These are phyloP conservation scores for Letharia columbiana DNA, from an alignment of 495 filamentous ascomycete genomes.

Conservation along the genomic window DNA sequence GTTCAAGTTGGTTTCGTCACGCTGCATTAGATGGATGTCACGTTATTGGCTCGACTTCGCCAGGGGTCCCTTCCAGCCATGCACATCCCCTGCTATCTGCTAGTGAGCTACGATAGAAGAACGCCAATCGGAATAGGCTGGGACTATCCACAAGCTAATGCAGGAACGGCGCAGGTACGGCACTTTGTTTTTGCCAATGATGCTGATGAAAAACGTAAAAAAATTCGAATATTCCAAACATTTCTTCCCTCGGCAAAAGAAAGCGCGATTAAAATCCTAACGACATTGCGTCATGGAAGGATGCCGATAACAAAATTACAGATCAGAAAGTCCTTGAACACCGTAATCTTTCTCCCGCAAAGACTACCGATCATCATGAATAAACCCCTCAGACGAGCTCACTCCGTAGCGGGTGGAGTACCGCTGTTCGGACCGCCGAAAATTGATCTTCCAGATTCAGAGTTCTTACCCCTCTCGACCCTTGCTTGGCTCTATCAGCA, in stretches of 20 bases:
- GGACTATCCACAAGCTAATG: conserved; percentile 20
- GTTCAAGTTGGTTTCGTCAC: conserved; percentile 19
- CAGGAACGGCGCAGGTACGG: conserved; percentile 27
- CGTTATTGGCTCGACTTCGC: conserved; percentile 16
- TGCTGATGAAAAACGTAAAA: conserved; percentile 13
- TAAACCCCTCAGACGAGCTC: background rate
- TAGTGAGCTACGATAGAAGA: background rate
- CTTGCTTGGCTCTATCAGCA: background rate
- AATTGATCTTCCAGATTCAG: background rate
- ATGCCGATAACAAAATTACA: conserved; percentile 7
- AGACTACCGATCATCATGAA: background rate
- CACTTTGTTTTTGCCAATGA: conserved; percentile 3
- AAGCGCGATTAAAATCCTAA: background rate
- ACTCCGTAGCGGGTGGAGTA: background rate
- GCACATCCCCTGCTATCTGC: conserved; percentile 19
- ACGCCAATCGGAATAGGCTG: conserved; percentile 22
- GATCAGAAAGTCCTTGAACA: background rate
- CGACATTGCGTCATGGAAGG: conserved; percentile 1
- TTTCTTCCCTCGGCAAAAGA: conserved; percentile 1
- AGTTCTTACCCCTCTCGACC: background rate
- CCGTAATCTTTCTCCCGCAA: background rate
- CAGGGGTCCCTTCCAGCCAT: background rate
- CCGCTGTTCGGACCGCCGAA: background rate
- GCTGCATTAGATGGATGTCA: conserved; percentile 15
- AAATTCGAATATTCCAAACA: background rate